Base-by-base conservation (phyloP, 352 stramenopile species). In the Peronospora tabacina region DNA sequence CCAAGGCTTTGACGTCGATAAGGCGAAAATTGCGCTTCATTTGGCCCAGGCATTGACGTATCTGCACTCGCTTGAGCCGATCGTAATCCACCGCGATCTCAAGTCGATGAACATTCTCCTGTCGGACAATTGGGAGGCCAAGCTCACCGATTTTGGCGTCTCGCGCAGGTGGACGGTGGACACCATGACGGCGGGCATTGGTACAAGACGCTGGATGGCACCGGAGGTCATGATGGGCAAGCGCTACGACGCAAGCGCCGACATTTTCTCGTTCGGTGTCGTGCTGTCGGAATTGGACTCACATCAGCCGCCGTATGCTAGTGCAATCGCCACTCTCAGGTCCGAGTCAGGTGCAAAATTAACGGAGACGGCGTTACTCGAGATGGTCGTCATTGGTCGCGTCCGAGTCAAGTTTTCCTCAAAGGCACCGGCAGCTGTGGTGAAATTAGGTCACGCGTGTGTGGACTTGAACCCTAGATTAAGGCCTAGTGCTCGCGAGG, bases 81-180 rank as follows among this genome's bases (percentile, higher is more conserved):
- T 58, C 7, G 42, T 80, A 0, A 28, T 85, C 19, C 70, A 81
- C 19, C 68, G 71, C 36, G 68, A 85, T 33, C 54, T 85, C 38
- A 85, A 83, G 48, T 83, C 74, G 0, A 72, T 68, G 51, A 85
- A 83, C 46, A 66, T 85, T 20, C 47, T 85, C 7, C 42, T 85
- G 12, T 49, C 58, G 5, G 32, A 37, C 0, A 29, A 61, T 1
- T 55, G 54, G 29, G 38, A 68, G 11, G 66, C 74, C 17, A 85
- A 85, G 29, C 33, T 85, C 54, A 72, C 69, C 7, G 70, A 81
- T 51, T 85, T 85, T 56, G 74, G 74, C 19, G 60, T 77, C 2
- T 70, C 68, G 4, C 55, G 71, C 6, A 61, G 65, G 32, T 61
- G 54, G 34, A 63, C 60, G 22, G 50, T 46, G 34, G 63, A 77